A percentile compares a stretch with the other conserved stretches of the same genome.
These are phyloP conservation scores for Panicum miliaceum DNA, from an alignment of 176 grass and related monocot species.

Conservation along the genomic window DNA sequence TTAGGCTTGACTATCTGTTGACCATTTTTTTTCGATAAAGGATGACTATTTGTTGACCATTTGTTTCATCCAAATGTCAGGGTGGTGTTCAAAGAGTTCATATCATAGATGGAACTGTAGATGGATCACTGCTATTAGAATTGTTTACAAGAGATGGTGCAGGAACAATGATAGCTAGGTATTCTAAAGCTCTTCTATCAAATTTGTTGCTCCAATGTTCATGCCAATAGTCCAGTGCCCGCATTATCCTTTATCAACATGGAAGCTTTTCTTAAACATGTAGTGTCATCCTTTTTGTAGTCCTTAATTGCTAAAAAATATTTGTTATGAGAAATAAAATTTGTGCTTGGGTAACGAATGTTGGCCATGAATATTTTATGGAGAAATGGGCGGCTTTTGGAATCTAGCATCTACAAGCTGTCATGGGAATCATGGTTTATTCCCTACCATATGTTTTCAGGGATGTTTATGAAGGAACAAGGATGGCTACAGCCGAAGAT, in stretches of 20 bases:
- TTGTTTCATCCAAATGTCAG: slow-evolving; percentile 52
- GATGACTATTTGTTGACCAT: not conserved
- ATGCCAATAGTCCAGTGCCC: not conserved
- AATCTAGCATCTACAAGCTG: slow-evolving; percentile 35
- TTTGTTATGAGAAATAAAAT: slow-evolving; percentile 4
- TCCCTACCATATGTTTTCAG: slow-evolving; percentile 47
- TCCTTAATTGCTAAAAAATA: slow-evolving; percentile 5
- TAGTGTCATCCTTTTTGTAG: not conserved
- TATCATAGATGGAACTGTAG: slow-evolving; percentile 80
- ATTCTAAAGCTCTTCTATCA: slow-evolving; percentile 17
- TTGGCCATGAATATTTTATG: not conserved
- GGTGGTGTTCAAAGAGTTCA: slow-evolving; percentile 97
- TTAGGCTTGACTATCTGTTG: slow-evolving; percentile 10
- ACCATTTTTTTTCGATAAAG: slow-evolving; percentile 38
- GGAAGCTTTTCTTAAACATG: slow-evolving; percentile 10
- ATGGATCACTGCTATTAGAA: slow-evolving; percentile 90
- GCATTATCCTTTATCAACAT: slow-evolving; percentile 13
- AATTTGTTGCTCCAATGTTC: slow-evolving; percentile 18
- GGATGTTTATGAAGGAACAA: slow-evolving; percentile 97
- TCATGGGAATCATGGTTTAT: slow-evolving; percentile 12
- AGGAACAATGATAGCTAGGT: slow-evolving; percentile 98
- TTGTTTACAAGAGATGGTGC: slow-evolving; percentile 98
- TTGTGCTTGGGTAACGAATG: slow-evolving; percentile 6
- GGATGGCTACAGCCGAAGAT: slow-evolving; percentile 74
- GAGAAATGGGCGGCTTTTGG: not conserved